Conservation (phyloP, 2,329 filamentous ascomycete species). For the Tympanopsis confertula region DNA sequence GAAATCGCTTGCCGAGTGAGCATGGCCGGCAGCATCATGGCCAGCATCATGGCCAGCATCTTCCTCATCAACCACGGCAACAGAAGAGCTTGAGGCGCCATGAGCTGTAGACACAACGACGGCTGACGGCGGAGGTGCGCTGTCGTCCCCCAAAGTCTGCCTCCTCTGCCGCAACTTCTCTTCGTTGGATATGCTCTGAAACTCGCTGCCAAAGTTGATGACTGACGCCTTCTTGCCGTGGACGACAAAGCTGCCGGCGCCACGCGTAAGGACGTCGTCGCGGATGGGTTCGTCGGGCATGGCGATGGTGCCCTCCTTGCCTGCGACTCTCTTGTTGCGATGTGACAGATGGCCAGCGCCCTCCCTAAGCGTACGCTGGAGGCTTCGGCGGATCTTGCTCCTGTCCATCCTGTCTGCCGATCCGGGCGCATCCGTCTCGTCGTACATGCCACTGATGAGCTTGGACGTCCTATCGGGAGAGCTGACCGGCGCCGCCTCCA, state of each 20-base stretch:
- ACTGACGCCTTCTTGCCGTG: constrained; percentile 97
- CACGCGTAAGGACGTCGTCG: constrained; percentile 64
- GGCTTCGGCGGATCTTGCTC: constrained; percentile 67
- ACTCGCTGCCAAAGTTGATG: constrained; percentile 88
- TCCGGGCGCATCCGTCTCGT: background rate
- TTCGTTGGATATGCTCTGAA: constrained; percentile 66
- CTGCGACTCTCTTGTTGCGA: constrained; percentile 66
- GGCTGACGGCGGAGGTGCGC: constrained; percentile 20
- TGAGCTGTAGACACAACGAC: constrained; percentile 13
- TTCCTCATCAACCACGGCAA: constrained; percentile 5
- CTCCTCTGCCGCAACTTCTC: constrained; percentile 59
- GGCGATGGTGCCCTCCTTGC: constrained; percentile 55
- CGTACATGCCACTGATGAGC: background rate
- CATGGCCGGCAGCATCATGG: constrained; percentile 28
- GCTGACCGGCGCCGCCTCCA: constrained; percentile 31
- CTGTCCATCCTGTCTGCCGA: constrained; percentile 37
- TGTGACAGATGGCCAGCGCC: constrained; percentile 54
- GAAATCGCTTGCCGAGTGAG: constrained; percentile 21
- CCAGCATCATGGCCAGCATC: constrained; percentile 39
- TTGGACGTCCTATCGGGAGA: constrained; percentile 24
- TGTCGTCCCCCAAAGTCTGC: constrained; percentile 28
- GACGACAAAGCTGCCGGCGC: constrained; percentile 82
- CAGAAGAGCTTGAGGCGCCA: constrained; percentile 1
- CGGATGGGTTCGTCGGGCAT: constrained; percentile 36
- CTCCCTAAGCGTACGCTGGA: constrained; percentile 83